These are phyloP conservation scores for Penicillium silybi DNA, from an alignment of 495 filamentous ascomycete species.

Conservation along the genomic window DNA sequence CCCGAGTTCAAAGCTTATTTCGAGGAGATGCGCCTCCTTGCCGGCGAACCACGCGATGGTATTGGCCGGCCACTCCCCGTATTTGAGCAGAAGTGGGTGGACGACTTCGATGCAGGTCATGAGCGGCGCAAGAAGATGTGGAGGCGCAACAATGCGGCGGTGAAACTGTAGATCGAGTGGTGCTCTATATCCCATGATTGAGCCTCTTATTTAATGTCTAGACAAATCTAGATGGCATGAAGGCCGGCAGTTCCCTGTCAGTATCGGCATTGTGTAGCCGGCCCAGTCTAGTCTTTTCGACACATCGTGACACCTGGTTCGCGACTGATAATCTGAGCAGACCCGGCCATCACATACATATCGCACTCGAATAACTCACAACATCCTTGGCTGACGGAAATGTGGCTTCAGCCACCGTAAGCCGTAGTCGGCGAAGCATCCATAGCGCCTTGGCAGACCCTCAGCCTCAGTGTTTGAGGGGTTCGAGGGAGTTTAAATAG, in stretches of 20 bases:
- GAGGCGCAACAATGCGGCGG: slow-evolving; percentile 33
- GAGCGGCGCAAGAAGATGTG: slow-evolving; percentile 49
- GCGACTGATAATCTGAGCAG: too few species aligned
- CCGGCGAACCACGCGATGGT: slow-evolving; percentile 38
- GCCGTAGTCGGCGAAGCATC: too few species aligned
- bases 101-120: slow-evolving; percentile 47
- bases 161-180: slow-evolving; percentile 1
- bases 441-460: background rate
- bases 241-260: background rate
- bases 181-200: background rate
- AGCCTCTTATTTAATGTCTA: background rate
- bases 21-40: slow-evolving; percentile 42
- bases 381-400: background rate
- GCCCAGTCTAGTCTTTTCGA: background rate
- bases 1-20: slow-evolving; percentile 57
- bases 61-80: slow-evolving; percentile 41
- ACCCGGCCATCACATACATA: too few species aligned
- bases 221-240: background rate
- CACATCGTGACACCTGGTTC: background rate
- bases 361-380: too few species aligned
- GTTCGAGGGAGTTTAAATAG: too few species aligned
- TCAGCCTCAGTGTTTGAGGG: background rate
- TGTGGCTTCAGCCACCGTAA: too few species aligned
- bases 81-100: slow-evolving; percentile 46
- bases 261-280: background rate